These are phyloP conservation scores for Usnea hakonensis DNA, from an alignment of 495 filamentous ascomycete genomes.

Conservation along the genomic window DNA sequence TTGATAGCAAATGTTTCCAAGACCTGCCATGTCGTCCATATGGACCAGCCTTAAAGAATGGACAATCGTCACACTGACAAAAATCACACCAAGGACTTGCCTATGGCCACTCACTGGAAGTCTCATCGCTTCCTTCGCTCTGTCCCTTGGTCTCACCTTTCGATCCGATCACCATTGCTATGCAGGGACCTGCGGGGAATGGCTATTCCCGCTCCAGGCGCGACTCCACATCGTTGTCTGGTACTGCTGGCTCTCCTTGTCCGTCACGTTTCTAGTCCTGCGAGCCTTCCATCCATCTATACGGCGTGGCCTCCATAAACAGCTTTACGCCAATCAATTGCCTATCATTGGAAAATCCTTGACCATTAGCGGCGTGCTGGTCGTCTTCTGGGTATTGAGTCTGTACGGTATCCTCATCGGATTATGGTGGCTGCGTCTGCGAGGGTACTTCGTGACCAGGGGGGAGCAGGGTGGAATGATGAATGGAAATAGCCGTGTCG, in stretches of 20 bases:
- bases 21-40: not conserved
- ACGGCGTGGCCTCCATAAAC: conserved; percentile 19
- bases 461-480: conserved; percentile 19
- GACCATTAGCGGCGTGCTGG: conserved; percentile 20
- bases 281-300: conserved; percentile 29
- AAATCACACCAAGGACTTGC: conserved; percentile 31
- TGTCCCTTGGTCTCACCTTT: conserved; percentile 30
- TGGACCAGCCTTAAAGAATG: not conserved
- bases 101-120: conserved; percentile 29
- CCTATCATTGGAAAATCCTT: conserved; percentile 26
- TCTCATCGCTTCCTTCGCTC: conserved; percentile 26
- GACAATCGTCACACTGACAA: not conserved
- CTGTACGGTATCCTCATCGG: conserved; percentile 27
- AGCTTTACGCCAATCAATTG: conserved; percentile 19
- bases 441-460: conserved; percentile 23
- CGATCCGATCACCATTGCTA: conserved; percentile 31
- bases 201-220: conserved; percentile 30
- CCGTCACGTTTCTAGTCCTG: conserved; percentile 26
- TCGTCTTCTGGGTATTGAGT: conserved; percentile 24
- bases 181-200: conserved; percentile 30
- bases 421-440: conserved; percentile 29
- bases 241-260: conserved; percentile 29
- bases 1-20: not conserved
- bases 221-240: conserved; percentile 31
- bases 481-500: conserved; percentile 21